A percentile compares a stretch with the other conserved stretches of the same genome.
These are phyloP conservation scores for Nicotiana attenuata DNA, from an alignment of 257 asterid species.

Conservation along the genomic window DNA sequence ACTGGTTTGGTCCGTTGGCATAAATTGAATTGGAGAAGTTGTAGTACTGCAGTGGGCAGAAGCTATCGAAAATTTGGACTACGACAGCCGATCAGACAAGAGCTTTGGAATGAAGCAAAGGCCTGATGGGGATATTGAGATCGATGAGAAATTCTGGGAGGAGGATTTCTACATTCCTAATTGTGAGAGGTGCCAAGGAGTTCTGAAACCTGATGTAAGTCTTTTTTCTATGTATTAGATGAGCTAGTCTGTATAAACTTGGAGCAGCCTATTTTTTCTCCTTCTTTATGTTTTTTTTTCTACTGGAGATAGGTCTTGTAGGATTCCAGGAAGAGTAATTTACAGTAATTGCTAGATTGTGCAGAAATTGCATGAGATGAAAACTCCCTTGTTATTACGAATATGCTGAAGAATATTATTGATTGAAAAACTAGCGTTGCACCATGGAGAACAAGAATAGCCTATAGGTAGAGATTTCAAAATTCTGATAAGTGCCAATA, in stretches of 20 bases:
- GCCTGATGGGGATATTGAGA: conserved; percentile 98
- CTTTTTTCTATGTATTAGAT: background rate
- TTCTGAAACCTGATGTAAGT: conserved; percentile 91
- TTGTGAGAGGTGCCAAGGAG: conserved; percentile 66
- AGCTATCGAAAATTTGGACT: conserved; percentile 86
- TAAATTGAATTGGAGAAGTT: conserved; percentile 6
- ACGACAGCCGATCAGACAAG: conserved; percentile 82
- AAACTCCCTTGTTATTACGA: background rate
- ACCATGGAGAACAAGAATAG: background rate
- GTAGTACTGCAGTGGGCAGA: conserved; percentile 84
- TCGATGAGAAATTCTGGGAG: conserved; percentile 97
- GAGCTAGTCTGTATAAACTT: background rate
- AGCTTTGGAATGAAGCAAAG: conserved; percentile 94
- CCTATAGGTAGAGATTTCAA: background rate
- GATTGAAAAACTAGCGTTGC: background rate
- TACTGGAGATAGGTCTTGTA: background rate
- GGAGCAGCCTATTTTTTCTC: background rate
- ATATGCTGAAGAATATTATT: background rate
- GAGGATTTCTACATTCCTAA: conserved; percentile 77
- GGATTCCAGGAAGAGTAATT: background rate
- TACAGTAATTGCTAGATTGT: background rate
- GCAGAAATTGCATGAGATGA: background rate
- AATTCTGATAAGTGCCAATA: background rate
- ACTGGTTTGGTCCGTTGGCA: background rate
- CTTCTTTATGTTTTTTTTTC: background rate